phyloP scores from a whole-genome alignment of 2,329 filamentous ascomycete species.

The Colletotrichum sp. region DNA sequence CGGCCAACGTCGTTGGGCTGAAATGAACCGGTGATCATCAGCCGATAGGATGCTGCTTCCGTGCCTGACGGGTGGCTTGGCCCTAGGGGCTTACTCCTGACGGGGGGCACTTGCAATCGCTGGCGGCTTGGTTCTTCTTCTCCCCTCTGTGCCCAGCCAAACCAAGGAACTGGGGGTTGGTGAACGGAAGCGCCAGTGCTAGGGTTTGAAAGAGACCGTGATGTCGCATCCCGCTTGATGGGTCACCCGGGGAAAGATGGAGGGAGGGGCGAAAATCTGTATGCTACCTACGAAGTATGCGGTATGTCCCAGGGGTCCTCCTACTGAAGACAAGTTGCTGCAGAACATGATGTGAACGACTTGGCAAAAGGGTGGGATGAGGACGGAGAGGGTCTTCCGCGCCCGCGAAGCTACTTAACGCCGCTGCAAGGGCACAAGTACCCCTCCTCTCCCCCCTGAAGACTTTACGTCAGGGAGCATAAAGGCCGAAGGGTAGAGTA shows the following conservation, averaged over 20 bases:
- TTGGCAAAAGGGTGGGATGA: not conserved
- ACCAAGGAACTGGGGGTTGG: not conserved
- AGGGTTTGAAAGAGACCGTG: not conserved
- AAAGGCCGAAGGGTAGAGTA: not conserved
- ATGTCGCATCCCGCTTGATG: constrained; percentile 12
- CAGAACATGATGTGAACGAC: not conserved
- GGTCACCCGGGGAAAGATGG: constrained; percentile 6
- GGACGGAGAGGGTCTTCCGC: not conserved
- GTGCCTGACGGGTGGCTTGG: constrained; percentile 6
- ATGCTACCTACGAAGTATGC: not conserved
- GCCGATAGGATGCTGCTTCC: not conserved
- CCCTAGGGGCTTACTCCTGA: not conserved
- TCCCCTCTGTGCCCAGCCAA: not conserved
- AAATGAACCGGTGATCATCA: constrained; percentile 14
- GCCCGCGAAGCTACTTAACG: not conserved
- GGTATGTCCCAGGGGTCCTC: not conserved
- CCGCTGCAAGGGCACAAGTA: not conserved
- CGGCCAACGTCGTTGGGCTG: constrained; percentile 7
- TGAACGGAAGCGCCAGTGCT: not conserved
- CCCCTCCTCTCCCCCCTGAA: not conserved
- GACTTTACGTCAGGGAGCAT: not conserved
- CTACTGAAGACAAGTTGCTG: not conserved
- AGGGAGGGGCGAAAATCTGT: not conserved
- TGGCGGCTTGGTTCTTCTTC: not conserved
- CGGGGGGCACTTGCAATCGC: not conserved